Base-by-base conservation (phyloP, 768 basidiomycete genomes). In the Suillus plorans region DNA sequence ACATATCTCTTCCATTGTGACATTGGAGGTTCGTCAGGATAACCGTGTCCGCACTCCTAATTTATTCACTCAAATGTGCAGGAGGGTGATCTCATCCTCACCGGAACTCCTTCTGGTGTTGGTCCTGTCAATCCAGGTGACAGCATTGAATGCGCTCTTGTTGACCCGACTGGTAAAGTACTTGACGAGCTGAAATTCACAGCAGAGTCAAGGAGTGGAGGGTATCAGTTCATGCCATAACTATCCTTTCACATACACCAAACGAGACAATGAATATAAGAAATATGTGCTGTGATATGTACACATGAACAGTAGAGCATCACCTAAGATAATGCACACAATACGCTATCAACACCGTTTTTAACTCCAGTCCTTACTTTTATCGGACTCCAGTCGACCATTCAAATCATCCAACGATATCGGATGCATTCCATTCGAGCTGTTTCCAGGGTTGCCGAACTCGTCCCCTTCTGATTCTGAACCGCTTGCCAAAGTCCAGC, bases 1-100 rank as follows among this genome's bases (percentile, higher is more conserved):
- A 68, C 95, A 97, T 72, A 84, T 97, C 63, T 97, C 95, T 2
- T 92, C 94, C 5, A 96, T 99, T 77, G 97, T 99, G 95, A 89
- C 90, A 0, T 84, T 99, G n/a, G 95, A 97, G 84, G 95, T 91
- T 18, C 56, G 80, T 71, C 60, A 2, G 49, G 13, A 53, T 5
- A 37, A 42, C 7, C 25, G 61, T 49, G 9, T 58, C 36, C 7
- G 16, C 8, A 31, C 14, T 60, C 31, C 28, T 61, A 61, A 34
- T 61, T 47, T 18, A 53, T 62, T 58, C 28, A 58, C 53, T 39
- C 8, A 47, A 42, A 9, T 13, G 25, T 31, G 22, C 74, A 96
- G 92, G 94, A 95, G 76, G 94, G 94, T 14, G 95, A 97, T 69
- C 79, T 97, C n/a, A 80, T 97, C 65, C 80, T 97, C 41, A 97